Conservation (phyloP, 23 red algal genomes). For the Gracilariopsis chorda region DNA sequence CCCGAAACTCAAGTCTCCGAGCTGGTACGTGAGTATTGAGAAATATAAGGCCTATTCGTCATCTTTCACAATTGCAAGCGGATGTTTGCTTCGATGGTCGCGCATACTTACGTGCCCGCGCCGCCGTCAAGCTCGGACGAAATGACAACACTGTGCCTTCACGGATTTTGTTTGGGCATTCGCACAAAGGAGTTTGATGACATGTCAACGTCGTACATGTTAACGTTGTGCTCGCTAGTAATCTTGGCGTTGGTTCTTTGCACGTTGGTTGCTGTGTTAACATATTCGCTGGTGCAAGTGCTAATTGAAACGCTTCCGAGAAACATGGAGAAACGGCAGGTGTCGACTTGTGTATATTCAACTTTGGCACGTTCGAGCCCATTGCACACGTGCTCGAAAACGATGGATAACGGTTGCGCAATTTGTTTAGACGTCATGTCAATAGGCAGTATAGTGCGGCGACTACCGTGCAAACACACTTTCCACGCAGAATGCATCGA, state of each 20-base stretch:
- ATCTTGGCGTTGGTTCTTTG: background rate
- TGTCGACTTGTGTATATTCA: background rate
- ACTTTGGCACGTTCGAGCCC: background rate
- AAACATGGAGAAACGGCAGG: background rate
- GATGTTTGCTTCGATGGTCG: too few species aligned
- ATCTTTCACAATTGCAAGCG: too few species aligned
- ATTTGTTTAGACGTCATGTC: background rate
- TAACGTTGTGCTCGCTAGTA: background rate
- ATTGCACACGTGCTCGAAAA: background rate
- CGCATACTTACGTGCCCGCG: background rate
- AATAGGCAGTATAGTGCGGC: background rate
- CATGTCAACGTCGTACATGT: background rate
- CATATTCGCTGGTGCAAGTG: background rate
- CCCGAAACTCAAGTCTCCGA: too few species aligned
- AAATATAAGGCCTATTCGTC: too few species aligned
- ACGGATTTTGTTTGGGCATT: background rate
- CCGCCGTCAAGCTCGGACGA: background rate
- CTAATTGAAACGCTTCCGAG: background rate
- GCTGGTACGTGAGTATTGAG: too few species aligned
- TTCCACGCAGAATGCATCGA: conserved; percentile 24
- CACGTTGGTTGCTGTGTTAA: background rate
- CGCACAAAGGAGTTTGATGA: background rate
- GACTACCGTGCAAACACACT: background rate
- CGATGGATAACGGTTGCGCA: background rate
- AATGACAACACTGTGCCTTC: background rate